Base-by-base conservation (phyloP, 73 alveolate species). In the Blepharisma stoltei region DNA sequence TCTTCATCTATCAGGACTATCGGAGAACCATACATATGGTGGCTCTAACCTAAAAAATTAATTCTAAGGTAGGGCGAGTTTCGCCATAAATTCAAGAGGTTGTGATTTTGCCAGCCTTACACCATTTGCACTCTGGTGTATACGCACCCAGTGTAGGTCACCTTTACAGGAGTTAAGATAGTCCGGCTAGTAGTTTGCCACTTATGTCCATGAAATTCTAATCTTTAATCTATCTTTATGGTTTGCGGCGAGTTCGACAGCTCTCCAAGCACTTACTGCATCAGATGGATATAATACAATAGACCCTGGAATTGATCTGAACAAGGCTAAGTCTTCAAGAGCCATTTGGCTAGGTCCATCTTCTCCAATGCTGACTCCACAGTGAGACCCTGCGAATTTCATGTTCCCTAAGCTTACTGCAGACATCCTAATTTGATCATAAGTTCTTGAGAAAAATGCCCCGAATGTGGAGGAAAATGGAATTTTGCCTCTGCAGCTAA, bases 261-360 rank as follows among this genome's bases (percentile, higher is more conserved):
- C 93, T 78, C 79, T 85, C 50, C 73, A 87, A 25, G 92, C 78
- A 41, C 92, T 82, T 7, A 87, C 93, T 5, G 89, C 91, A 66
- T 89, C 96, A 49, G 92, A 78, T 5, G 96, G 96, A 70, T 89
- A 89, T 38, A 89, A 75, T 9, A 89, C 91, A n/a, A 79, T 82
- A 32, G 83, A 54, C 38, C 78, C 88, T 54, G 96, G 96, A 6
- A 89, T 78, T 5, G 92, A 47, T 82, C 94, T 89, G 76, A 89
- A 86, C 84, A 87, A 32, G 5, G 92, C 89, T 46, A 89, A 45
- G 49, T 89, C 96, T 69, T 89, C 96, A 20, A 89, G 85, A 27
- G 88, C 96, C 96, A 89, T 89, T 50, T 89, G 86, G 2, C 92
- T 75, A 7, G 94, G 91, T 44, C 96, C 96, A 68, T 89, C 96